A percentile compares a stretch with the other conserved stretches of the same genome.
Conservation (phyloP, 1,284 basidiomycete genomes). For the Cerrena zonata region DNA sequence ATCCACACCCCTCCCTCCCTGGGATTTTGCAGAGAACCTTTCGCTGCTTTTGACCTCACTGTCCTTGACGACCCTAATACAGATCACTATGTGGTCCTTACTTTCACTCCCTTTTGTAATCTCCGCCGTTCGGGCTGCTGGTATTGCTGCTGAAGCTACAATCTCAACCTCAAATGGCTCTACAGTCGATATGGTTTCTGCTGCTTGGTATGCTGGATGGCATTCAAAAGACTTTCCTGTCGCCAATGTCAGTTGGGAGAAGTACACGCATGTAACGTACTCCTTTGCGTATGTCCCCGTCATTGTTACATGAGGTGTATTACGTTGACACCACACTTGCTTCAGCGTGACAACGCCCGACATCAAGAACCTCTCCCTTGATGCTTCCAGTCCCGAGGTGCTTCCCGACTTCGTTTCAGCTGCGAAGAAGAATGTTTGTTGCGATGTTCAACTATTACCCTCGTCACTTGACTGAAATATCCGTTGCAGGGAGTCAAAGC, state of each 20-base stretch:
- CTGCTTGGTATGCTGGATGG: constrained; percentile 66
- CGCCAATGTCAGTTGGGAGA: constrained; percentile 48
- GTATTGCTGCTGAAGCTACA: background rate
- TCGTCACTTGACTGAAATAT: background rate
- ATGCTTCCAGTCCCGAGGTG: constrained; percentile 18
- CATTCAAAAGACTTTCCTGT: constrained; percentile 44
- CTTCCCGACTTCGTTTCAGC: constrained; percentile 26
- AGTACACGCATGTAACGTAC: constrained; percentile 61
- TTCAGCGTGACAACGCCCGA: constrained; percentile 21
- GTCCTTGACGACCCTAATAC: background rate
- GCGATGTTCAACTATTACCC: background rate
- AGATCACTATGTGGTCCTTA: background rate
- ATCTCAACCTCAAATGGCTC: background rate
- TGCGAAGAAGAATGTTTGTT: constrained; percentile 24
- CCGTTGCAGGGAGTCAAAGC: constrained; percentile 53
- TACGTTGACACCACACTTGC: background rate
- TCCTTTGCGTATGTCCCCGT: constrained; percentile 51
- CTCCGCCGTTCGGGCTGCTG: background rate
- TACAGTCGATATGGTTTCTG: constrained; percentile 35
- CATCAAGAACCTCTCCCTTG: constrained; percentile 18
- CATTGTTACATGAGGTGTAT: background rate
- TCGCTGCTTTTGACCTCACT: background rate
- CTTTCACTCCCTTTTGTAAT: background rate
- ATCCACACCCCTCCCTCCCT: background rate
- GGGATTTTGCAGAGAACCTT: background rate